Evolutionary conservation across 1,284 basidiomycete genomes (phyloP).

Genomic region (Ustilago loliicola): DNA sequence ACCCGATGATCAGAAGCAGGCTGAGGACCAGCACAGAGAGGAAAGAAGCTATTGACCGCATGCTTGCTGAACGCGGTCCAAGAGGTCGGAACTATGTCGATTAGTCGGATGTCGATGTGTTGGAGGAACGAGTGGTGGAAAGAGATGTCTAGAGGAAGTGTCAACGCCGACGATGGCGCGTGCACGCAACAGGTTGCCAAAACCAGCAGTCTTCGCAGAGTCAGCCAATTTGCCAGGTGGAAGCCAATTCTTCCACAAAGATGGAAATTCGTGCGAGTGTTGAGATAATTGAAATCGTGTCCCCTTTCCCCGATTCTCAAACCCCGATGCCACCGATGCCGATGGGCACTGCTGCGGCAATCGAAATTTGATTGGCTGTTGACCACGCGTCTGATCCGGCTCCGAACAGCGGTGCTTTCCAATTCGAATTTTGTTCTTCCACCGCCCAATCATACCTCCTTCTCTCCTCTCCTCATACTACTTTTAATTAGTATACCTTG

Average conservation of each 20-base stretch:
- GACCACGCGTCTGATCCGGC: slow-evolving; percentile 9
- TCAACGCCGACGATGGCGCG: slow-evolving; percentile 32
- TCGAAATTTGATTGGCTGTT: slow-evolving; percentile 27
- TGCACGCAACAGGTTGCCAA: slow-evolving; percentile 19
- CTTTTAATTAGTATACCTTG: slow-evolving; percentile 57
- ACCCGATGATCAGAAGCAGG: slow-evolving; percentile 30
- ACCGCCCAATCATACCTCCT: slow-evolving; percentile 18
- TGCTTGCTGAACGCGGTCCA: background rate
- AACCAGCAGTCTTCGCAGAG: background rate
- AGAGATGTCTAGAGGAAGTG: no score
- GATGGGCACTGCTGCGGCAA: slow-evolving; percentile 46
- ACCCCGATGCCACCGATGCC: slow-evolving; percentile 10
- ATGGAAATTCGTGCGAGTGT: slow-evolving; percentile 13
- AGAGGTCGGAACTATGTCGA: background rate
- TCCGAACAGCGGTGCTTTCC: slow-evolving; percentile 14
- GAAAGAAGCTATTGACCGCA: slow-evolving; percentile 32
- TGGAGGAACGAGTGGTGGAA: background rate
- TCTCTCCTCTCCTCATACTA: slow-evolving; percentile 47
- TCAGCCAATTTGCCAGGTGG: slow-evolving; percentile 19
- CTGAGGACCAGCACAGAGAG: slow-evolving; percentile 7
- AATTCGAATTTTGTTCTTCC: slow-evolving; percentile 22
- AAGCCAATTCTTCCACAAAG: slow-evolving; percentile 20
- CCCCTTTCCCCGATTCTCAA: background rate
- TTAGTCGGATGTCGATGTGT: background rate
- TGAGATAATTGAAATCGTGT: background rate